Base-by-base conservation (phyloP, 2,329 filamentous ascomycete species). In the Fusarium drepaniforme region DNA sequence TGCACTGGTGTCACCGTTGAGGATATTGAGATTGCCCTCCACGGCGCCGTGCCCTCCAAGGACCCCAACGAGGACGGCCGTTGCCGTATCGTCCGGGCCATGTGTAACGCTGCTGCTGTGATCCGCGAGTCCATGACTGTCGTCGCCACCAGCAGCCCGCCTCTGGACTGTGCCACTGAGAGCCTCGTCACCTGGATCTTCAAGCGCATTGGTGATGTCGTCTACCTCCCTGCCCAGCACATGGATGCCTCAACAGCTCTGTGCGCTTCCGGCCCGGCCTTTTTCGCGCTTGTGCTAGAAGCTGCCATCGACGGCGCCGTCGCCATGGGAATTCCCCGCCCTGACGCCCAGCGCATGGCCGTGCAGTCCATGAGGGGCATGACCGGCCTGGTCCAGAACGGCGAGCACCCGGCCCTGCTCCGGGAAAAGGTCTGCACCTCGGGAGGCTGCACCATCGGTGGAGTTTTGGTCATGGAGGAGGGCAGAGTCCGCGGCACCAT, bases 91-190 rank as follows among this genome's bases (percentile, higher is more conserved):
- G 92, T 97, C 6, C 89, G 94, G 37, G 94, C 93, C 65, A 95
- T 97, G 90, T 94, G 94, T 77, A 97, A 97, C 85, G 96, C 93
- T 0, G 94, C 94, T 13, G 92, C 92, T 30, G 88, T 94, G 59
- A 93, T 97, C 68, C 86, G 94, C 57, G 92, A 97, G 83, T 92
- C 90, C 76, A 97, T 97, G 93, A 96, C 93, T 5, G 91, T 97
- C 64, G 93, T 97, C 75, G 91, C 90, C 58, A 91, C 88, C 56
- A 86, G 88, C 8, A 86, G 85, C 11, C 90, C 91, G 11, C 88
- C 91, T 4, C 85, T 94, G 16, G 85, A 88, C 7, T 80, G 86
- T 2, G 83, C 86, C 21, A 87, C 88, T 35, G 85, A 89, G 56
- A 83, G 80, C 70, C 87, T 96, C 13, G 89, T 95, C 21, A 91